Evolutionary conservation across 345 rosid genomes (phyloP), one percentile per base, ranked within the genome.

Genomic region (Aethionema arabicum): DNA sequence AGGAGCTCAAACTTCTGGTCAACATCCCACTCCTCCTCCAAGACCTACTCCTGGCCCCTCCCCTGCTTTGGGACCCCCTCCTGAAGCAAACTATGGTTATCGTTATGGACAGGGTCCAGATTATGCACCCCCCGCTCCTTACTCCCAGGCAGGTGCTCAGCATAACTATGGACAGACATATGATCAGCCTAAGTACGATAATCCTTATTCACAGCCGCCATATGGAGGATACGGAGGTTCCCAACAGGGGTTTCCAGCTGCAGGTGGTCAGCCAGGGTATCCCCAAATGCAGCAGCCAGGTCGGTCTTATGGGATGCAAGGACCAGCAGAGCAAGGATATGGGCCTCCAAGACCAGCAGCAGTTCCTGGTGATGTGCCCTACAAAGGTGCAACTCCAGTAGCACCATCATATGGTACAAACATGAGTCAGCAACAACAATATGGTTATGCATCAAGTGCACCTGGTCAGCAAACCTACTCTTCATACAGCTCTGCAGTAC

Each of bases 81-180:
- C 73, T 11, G 27, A 21, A 21, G 27, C 27, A 21, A 21, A 21
- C 27, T 21, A 21, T 21, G 27, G 27, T 21, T 21, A 21, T 21
- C 27, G 27, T 21, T 21, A 21, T 21, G 27, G 27, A 21, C 27
- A 21, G 27, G 27, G 27, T 21, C 27, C 27, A 21, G 27, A 21
- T 21, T 21, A 21, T 21, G 27, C 27, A 21, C 27, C 1, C 27
- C 27, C 27, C n/a, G 78, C 79, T 48, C 75, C 83, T 8, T 91
- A 87, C 76, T 52, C 85, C 6, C 96, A 87, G 62, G n/a, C 85
- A 10, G 81, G 70, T 67, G 63, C 73, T 56, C 91, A 81, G 68
- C 96, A 82, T 63, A 32, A 67, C 68, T 86, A 88, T 32, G 95
- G 88, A 39, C 88, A 81, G 55, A 85, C 86, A 56, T 88, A 84